Base-by-base conservation (phyloP, 2,329 filamentous ascomycete species). In the Erysiphe neolycopersici region DNA sequence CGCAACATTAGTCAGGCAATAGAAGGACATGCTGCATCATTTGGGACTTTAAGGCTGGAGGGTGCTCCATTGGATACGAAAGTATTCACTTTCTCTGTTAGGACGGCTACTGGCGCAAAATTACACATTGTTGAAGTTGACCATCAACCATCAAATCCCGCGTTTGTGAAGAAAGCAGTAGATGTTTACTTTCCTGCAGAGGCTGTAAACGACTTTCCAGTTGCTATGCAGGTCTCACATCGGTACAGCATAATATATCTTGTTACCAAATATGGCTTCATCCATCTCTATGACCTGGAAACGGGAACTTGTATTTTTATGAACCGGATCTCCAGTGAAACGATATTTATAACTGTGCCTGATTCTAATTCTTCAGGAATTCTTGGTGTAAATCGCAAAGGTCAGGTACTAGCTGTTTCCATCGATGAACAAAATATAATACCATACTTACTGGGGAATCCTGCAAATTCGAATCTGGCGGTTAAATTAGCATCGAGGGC, bases 261-360 rank as follows among this genome's bases (percentile, higher is more conserved):
- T 55, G 83, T 98, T 49, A 98, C 89, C 45, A 98, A 98, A 62
- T 98, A 94, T 56, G 89, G 89, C 43, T 98, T 95, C 64, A 95
- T 98, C 54, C 89, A 98, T 62, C 72, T 98, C 19, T 95, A 98
- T 63, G 91, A 98, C 57, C 73, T 98, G 45, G 91, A 98, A 66
- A 89, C 81, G 8, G 91, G 82, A 46, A 80, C 79, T 12, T 91
- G 83, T 59, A 89, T 98, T 58, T 98, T 94, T 71, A 91, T 98
- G 84, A 98, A 98, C 69, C 79, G 91, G 54, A 98, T 98, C 56
- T 98, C 89, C 31, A 93, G 84, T 66, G 89, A 98, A 59, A 98
- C 89, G 22, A 95, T 98, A 59, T 98, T 98, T 65, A 91, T 87
- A 22, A 94, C 85, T 17, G 79, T 82, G 40, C 65, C 76, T 32